Evolutionary conservation across 306 rosid species (phyloP), one percentile per base, ranked within the genome.

Genomic region (Malus orientalis): DNA sequence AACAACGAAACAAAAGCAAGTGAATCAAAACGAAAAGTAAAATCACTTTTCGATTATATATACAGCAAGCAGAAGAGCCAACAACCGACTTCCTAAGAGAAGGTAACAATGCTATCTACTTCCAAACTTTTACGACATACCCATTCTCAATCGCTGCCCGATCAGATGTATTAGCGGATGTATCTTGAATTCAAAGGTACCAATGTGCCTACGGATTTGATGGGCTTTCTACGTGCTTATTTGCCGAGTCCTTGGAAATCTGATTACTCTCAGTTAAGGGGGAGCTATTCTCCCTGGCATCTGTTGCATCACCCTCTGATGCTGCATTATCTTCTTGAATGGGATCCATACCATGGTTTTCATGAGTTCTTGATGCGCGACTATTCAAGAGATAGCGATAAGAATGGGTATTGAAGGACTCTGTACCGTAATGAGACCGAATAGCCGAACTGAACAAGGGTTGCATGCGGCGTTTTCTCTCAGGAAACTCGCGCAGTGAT

Each of bases 151-250:
- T 74, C 7, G 74, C 69, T 42, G 74, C 64, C 55, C 5, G 3
- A 70, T 55, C 70, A 68, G 40, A 10, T 33, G 59, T 55, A 79
- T 67, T 76, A 29, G 70, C 45, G 25, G 18, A 12, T 69, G 53
- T n/a, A 30, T 51, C 74, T 8, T 77, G 16, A 25, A 49, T 68
- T 70, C 78, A 69, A 58, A 71, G 76, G 78, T 67, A 82, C 69
- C 76, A 65, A 67, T 79, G 74, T 45, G 76, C 60, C 79, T 80
- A 78, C 58, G 83, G 89, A 73, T 86, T 91, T 76, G 98, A 93
- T 45, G 96, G 97, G 73, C 97, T 93, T 77, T 89, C 98, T 72
- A 87, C 86, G 71, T 79, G 89, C 81, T 91, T 91, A 85, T 86
- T 88, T 81, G 74, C 85, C 16, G 70, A 80, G 76, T 81, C 90